Evolutionary conservation across 108 stramenopile genomes (phyloP).

Genomic region (Parietichytrium sp.): DNA sequence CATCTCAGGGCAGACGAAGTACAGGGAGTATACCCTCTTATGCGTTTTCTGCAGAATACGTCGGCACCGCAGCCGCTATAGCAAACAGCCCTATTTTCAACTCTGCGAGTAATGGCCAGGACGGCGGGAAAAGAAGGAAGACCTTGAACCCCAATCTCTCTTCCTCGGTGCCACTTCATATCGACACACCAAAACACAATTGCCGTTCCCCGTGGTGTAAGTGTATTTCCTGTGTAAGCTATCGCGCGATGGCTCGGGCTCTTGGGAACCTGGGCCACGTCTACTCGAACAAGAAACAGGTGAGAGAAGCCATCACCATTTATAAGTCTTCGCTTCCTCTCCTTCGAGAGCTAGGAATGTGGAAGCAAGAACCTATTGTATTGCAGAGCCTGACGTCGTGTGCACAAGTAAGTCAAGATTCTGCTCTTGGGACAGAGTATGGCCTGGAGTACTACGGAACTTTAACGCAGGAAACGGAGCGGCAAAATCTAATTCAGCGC

Average conservation of each 20-base stretch:
- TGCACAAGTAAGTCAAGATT: neutral
- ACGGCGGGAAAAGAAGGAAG: no score
- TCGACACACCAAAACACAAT: no score
- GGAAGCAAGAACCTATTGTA: constrained; percentile 37
- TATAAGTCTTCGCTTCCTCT: neutral
- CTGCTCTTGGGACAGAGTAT: neutral
- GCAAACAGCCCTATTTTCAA: neutral
- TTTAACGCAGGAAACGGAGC: neutral
- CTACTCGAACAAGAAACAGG: neutral
- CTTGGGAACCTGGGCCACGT: constrained; percentile 2
- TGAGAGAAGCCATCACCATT: neutral
- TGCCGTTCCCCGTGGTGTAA: neutral
- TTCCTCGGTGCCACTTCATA: no score
- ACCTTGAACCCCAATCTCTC: no score
- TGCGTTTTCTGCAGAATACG: neutral
- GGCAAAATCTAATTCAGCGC: neutral
- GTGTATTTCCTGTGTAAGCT: constrained; percentile 14
- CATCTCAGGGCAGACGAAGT: no score
- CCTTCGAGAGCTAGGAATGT: neutral
- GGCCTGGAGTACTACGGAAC: constrained; percentile 22
- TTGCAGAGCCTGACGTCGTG: neutral
- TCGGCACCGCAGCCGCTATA: neutral
- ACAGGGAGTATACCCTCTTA: no score
- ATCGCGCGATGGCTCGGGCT: neutral
- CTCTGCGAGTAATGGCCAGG: neutral